Conservation (phyloP, 2,329 filamentous ascomycete species). For the Ophiostoma fasciatum region DNA sequence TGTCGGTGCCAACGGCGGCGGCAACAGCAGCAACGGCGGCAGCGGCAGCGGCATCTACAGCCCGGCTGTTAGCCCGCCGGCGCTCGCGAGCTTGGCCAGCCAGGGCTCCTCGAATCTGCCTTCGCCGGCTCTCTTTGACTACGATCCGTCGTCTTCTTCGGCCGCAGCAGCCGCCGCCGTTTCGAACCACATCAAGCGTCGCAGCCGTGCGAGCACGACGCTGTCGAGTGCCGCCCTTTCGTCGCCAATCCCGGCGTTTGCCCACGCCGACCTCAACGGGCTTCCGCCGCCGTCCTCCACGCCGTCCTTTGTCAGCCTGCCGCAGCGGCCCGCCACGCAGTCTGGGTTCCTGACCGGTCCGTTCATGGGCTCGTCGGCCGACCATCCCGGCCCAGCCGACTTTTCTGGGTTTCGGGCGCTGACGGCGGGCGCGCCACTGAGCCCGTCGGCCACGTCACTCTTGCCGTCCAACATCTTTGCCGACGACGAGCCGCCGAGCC, state of each 20-base stretch:
- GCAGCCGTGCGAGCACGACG: conserved; percentile 33
- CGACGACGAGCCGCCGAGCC: conserved; percentile 41
- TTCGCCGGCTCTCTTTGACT: conserved; percentile 28
- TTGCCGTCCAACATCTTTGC: conserved; percentile 51
- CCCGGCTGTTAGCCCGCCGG: conserved; percentile 1
- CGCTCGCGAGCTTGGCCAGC: not conserved
- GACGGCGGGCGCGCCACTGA: conserved; percentile 54
- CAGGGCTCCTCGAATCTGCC: not conserved
- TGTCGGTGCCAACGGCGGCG: too few relatives aligned
- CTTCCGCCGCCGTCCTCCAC: conserved; percentile 3
- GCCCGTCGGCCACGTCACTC: conserved; percentile 59
- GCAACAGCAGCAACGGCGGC: too few relatives aligned
- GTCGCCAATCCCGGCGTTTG: conserved; percentile 24
- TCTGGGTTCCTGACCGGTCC: conserved; percentile 39
- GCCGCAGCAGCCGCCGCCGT: too few relatives aligned
- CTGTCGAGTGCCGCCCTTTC: conserved; percentile 27
- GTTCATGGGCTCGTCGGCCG: conserved; percentile 33
- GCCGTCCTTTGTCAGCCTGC: conserved; percentile 20
- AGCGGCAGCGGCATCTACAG: too few relatives aligned
- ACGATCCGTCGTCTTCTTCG: conserved; percentile 26
- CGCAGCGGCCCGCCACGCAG: conserved; percentile 14
- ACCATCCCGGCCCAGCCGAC: conserved; percentile 37
- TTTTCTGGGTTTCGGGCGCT: conserved; percentile 46
- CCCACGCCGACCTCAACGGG: conserved; percentile 22
- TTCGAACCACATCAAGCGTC: conserved; percentile 28